Evolutionary conservation across 768 basidiomycete genomes (phyloP).

Genomic region (Pleurotus ostreatus): DNA sequence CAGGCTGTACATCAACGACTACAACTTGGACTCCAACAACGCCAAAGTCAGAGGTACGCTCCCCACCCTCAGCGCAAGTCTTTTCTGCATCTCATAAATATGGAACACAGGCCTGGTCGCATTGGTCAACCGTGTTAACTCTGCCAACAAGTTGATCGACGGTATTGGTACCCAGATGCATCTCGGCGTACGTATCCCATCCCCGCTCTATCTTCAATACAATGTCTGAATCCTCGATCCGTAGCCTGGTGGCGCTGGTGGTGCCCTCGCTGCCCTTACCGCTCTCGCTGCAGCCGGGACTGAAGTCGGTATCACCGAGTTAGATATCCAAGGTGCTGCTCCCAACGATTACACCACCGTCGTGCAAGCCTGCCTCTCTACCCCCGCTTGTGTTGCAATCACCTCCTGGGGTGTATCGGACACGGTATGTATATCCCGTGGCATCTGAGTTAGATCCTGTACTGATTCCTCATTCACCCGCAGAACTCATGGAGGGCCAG

Average conservation of each 20-base stretch:
- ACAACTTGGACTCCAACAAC: conserved; percentile 45
- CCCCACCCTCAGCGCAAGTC: not conserved
- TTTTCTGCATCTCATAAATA: not conserved
- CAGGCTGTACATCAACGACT: conserved; percentile 42
- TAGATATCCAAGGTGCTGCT: conserved; percentile 34
- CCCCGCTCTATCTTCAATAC: not conserved
- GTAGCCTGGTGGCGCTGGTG: conserved; percentile 37
- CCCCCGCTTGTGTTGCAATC: conserved; percentile 39
- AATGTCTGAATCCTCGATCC: not conserved
- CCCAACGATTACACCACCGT: conserved; percentile 42
- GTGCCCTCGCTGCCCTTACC: conserved; percentile 38
- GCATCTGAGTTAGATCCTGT: not conserved
- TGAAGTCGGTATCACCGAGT: conserved; percentile 46
- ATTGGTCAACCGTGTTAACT: conserved; percentile 39
- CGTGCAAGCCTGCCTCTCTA: conserved; percentile 40
- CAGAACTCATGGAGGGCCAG: conserved; percentile 46
- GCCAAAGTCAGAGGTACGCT: conserved; percentile 33
- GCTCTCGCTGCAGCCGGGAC: conserved; percentile 37
- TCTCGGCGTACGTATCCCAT: conserved; percentile 22
- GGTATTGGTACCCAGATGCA: conserved; percentile 48
- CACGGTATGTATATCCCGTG: conserved; percentile 18
- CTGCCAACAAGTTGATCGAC: conserved; percentile 34
- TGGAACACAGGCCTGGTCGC: conserved; percentile 27
- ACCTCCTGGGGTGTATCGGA: conserved; percentile 49
- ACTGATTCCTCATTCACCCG: not conserved